Conservation (phyloP, 1,139 yeast species). For the Debaryomyces robertsiae region DNA sequence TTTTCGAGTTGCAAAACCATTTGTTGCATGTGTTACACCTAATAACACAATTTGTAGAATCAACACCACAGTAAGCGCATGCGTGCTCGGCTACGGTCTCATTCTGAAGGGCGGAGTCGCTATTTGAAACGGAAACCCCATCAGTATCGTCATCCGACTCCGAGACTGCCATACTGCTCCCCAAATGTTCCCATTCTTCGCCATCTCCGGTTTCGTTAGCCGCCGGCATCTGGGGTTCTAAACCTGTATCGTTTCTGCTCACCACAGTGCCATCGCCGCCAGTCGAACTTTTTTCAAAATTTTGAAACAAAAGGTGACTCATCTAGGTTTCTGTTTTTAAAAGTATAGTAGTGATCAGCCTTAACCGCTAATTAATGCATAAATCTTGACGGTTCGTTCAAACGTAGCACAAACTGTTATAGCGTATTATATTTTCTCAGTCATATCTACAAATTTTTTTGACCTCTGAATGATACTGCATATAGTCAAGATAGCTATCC, state of each 20-base stretch:
- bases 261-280: conserved; percentile 2
- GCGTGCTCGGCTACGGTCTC: conserved; percentile 37
- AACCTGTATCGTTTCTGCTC: not conserved
- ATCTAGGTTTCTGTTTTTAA: conserved; percentile 13
- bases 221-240: not conserved
- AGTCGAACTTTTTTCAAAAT: conserved; percentile 16
- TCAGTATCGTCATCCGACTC: conserved; percentile 3
- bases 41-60: conserved; percentile 65
- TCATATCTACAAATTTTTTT: too few relatives aligned
- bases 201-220: not conserved
- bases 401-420: too few relatives aligned
- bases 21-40: conserved; percentile 76
- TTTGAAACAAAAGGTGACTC: conserved; percentile 30
- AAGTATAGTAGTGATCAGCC: not conserved
- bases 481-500: too few relatives aligned
- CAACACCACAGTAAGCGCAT: conserved; percentile 80
- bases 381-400: not conserved
- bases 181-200: conserved; percentile 8
- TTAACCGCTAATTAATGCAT: too few relatives aligned
- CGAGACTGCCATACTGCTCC: conserved; percentile 10
- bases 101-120: conserved; percentile 10
- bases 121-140: not conserved
- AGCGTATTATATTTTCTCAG: too few relatives aligned
- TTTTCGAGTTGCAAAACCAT: conserved; percentile 91
- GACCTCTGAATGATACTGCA: too few relatives aligned